phyloP scores from a whole-genome alignment of 1,284 basidiomycete genomes.

The Moesziomyces sp. region DNA sequence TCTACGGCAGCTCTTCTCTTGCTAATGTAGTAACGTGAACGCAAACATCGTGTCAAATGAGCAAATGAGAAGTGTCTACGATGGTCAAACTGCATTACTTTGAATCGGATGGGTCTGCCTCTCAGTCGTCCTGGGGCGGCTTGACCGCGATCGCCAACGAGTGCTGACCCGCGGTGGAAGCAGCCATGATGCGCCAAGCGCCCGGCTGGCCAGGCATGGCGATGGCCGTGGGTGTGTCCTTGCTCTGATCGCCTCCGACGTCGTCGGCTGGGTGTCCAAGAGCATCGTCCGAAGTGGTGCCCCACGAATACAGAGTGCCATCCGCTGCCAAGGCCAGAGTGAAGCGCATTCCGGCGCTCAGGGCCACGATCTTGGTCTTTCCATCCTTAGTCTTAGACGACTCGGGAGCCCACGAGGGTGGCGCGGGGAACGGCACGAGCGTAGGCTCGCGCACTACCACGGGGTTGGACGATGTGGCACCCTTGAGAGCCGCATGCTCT shows the following conservation, averaged over 20 bases:
- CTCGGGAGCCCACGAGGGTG: slow-evolving; percentile 66
- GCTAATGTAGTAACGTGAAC: not conserved
- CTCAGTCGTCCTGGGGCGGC: slow-evolving; percentile 51
- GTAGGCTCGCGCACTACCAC: slow-evolving; percentile 56
- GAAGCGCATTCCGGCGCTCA: slow-evolving; percentile 82
- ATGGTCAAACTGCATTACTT: no score
- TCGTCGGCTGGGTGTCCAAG: slow-evolving; percentile 69
- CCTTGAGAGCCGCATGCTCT: slow-evolving; percentile 42
- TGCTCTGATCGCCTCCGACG: slow-evolving; percentile 68
- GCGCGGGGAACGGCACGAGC: slow-evolving; percentile 64
- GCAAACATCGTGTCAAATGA: not conserved
- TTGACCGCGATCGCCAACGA: slow-evolving; percentile 68
- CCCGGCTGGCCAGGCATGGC: slow-evolving; percentile 70
- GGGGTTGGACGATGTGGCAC: slow-evolving; percentile 27
- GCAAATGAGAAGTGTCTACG: no score
- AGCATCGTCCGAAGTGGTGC: slow-evolving; percentile 75
- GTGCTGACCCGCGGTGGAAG: slow-evolving; percentile 71
- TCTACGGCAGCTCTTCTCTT: not conserved
- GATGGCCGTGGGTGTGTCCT: slow-evolving; percentile 76
- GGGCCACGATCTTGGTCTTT: slow-evolving; percentile 77
- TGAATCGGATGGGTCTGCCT: no score
- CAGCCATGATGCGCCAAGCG: slow-evolving; percentile 68
- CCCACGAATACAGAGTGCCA: slow-evolving; percentile 87
- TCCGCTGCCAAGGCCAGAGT: slow-evolving; percentile 82
- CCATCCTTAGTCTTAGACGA: slow-evolving; percentile 61